Base-by-base conservation (phyloP, 331 rosid genomes). In the Malus hybrid region DNA sequence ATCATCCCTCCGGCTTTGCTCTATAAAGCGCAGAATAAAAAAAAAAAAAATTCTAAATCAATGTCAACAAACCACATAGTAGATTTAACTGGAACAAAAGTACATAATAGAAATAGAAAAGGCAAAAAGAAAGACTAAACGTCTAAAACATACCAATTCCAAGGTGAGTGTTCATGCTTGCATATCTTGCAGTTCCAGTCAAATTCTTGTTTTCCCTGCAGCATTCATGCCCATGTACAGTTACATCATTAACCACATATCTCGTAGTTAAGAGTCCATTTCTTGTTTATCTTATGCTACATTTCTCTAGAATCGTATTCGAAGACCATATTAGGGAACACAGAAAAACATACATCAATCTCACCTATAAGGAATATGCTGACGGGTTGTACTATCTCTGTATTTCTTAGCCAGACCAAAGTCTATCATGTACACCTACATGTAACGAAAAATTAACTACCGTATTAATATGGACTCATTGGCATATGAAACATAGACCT, bases 1-100 rank as follows among this genome's bases (percentile, higher is more conserved):
- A 82, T 95, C 99, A 90, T 95, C 99, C 83, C 99, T 89, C 74
- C 99, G 90, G 82, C 99, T 95, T 89, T 95, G 99, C 88, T 95
- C 99, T 95, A 60, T 71, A 48, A 53, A 46, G 73, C 61, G 66
- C 71, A 80, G 56, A 80, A 77, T 52, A 83, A n/a, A n/a, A n/a
- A n/a, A n/a, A 70, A 72, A 84, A 61, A 30, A 79, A 32, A 81
- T 67, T 44, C n/a, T 12, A 67, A 68, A 70, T 9, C 69, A 72
- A 70, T n/a, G 30, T 79, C 58, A 39, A 84, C 13, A 26, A 26
- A 79, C 77, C 68, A 75, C 73, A 60, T 50, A 67, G 33, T 60
- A 72, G 72, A 81, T 75, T 72, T 76, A 71, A 42, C n/a, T n/a
- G 64, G 61, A 29, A 71, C 67, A 65, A 68, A 55, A 71, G 3